Percentiles rank a stretch among this genome's conserved stretches.
phyloP scores from a whole-genome alignment of 2,329 filamentous ascomycete genomes.

The Colletotrichum higginsianum region DNA sequence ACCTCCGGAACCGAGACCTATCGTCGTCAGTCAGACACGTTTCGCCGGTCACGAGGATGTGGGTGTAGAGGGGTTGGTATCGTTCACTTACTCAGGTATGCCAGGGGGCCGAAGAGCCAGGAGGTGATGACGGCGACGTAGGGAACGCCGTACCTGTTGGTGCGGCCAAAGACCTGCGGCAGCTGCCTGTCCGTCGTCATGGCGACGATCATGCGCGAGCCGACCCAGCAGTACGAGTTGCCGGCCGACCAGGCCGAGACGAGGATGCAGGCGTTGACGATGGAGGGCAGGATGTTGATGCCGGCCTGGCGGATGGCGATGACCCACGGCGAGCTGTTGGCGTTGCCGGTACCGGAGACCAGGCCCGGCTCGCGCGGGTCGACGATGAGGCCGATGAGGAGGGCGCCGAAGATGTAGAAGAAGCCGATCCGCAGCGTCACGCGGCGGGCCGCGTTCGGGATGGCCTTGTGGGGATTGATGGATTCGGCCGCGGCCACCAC shows the following conservation, averaged over 20 bases:
- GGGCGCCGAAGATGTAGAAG: slow-evolving; percentile 61
- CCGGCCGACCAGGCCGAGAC: slow-evolving; percentile 62
- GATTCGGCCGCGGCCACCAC: slow-evolving; percentile 62
- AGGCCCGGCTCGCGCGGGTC: slow-evolving; percentile 56
- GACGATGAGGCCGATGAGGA: slow-evolving; percentile 62
- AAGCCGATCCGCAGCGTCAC: slow-evolving; percentile 62
- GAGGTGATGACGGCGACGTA: slow-evolving; percentile 58
- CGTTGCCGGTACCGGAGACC: slow-evolving; percentile 53
- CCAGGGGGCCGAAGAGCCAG: slow-evolving; percentile 57
- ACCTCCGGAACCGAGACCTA: slow-evolving; percentile 59
- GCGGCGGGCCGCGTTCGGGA: slow-evolving; percentile 60
- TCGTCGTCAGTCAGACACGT: slow-evolving; percentile 60
- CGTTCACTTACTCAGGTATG: slow-evolving; percentile 59
- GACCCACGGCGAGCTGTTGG: slow-evolving; percentile 61
- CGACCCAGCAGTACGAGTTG: slow-evolving; percentile 59
- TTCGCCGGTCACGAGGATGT: slow-evolving; percentile 60
- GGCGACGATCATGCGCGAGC: slow-evolving; percentile 60
- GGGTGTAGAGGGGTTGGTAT: slow-evolving; percentile 57
- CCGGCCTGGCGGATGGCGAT: slow-evolving; percentile 60
- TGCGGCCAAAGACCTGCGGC: slow-evolving; percentile 56
- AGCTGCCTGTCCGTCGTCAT: slow-evolving; percentile 43
- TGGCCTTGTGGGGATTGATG: slow-evolving; percentile 57
- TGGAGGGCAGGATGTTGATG: slow-evolving; percentile 57
- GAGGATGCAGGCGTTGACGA: slow-evolving; percentile 65
- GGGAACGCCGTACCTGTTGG: slow-evolving; percentile 57